Evolutionary conservation across 352 stramenopile species (phyloP), one percentile per base, ranked within the genome.

Genomic region (Phytophthora fragariaefolia): DNA sequence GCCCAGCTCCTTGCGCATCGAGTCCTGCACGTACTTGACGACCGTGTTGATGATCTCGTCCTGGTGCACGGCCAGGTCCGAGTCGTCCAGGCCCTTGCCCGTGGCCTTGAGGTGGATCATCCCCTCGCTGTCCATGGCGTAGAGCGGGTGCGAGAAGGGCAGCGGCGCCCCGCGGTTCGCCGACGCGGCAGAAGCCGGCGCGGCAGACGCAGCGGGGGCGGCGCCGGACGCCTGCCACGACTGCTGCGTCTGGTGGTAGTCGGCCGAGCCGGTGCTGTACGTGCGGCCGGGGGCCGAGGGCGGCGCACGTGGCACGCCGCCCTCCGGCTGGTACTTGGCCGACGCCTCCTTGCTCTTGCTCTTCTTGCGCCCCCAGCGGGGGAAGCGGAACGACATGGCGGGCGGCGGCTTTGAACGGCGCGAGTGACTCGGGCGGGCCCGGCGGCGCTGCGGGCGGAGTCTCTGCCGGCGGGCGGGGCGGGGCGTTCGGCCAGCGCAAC

Each of bases 31-130:
- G 60, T 95, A 93, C 66, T 88, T 87, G 49, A 95, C 88, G 13
- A 94, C 84, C 6, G 86, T 77, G 65, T 92, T 94, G 71, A 95
- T 91, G 63, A 96, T 92, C 61, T 96, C 88, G 52, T 96, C 88
- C 71, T 95, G 86, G 69, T 95, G 86, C n/a, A 95, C 86, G 2
- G 86, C 83, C 62, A 96, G 79, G 56, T 96, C 88, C 27, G 85
- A 89, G 65, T 94, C 86, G 57, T 94, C 83, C 2, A 96, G 66
- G 0, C 79, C 83, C 54, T 93, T 95, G 65, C 83, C 86, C 27
- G 88, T 95, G 27, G 86, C 86, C 69, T 96, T 96, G 48, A 95
- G 74, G 50, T 89, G 80, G 51, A 96, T 89, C 85, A 93, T 95
- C 20, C 88, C 88, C 32, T 93, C 85, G 6, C 61, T 64, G 67